Percentiles rank a stretch among this genome's conserved stretches.
phyloP scores from a whole-genome alignment of 805 yeast species.

The Zygosaccharomyces gambellarensis region DNA sequence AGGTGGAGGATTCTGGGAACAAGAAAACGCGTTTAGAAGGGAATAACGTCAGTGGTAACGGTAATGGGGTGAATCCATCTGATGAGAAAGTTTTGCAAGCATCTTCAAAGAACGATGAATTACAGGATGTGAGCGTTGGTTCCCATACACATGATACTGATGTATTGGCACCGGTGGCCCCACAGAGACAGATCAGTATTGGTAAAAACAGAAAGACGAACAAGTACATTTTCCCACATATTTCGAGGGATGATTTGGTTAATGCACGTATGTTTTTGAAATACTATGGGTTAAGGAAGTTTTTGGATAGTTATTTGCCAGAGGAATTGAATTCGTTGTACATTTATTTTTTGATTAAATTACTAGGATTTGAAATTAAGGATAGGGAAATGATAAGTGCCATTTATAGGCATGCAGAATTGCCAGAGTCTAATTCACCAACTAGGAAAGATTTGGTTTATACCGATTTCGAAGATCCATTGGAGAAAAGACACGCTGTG shows the following conservation, averaged over 20 bases:
- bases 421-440: slow-evolving; percentile 12
- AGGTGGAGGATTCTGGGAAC: slow-evolving; percentile 13
- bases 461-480: slow-evolving; percentile 32
- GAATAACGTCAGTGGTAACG: slow-evolving; percentile 2
- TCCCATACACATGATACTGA: slow-evolving; percentile 13
- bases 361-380: slow-evolving; percentile 55
- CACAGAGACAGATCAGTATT: slow-evolving; percentile 25
- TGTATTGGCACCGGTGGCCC: slow-evolving; percentile 17
- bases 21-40: slow-evolving; percentile 17
- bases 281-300: slow-evolving; percentile 52
- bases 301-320: slow-evolving; percentile 59
- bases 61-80: background rate
- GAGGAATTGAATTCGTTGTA: slow-evolving; percentile 54
- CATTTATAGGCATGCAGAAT: slow-evolving; percentile 25
- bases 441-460: slow-evolving; percentile 17
- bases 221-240: slow-evolving; percentile 34
- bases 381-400: slow-evolving; percentile 35
- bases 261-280: slow-evolving; percentile 53
- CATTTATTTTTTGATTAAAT: slow-evolving; percentile 49
- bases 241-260: slow-evolving; percentile 42
- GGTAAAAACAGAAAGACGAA: slow-evolving; percentile 27
- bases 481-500: slow-evolving; percentile 43
- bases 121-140: slow-evolving; percentile 22
- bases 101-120: slow-evolving; percentile 15
- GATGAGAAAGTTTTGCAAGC: slow-evolving; percentile 5